Base-by-base conservation (phyloP, 2,329 filamentous ascomycete species). In the Incumbomyces delicatus region DNA sequence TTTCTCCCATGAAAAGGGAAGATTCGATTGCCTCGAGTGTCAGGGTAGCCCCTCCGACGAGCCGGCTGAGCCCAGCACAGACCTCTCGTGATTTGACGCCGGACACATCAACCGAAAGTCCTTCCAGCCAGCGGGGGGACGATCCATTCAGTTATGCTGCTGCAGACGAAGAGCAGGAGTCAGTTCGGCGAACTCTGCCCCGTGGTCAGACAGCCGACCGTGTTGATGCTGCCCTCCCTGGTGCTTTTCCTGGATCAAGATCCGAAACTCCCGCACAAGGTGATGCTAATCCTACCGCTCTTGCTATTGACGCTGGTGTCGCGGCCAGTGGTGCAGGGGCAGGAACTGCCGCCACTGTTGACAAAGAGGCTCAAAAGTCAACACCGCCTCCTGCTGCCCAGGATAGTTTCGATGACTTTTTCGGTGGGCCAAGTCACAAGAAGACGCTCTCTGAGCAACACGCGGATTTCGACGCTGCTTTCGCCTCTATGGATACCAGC, bases 21-120 rank as follows among this genome's bases (percentile, higher is more conserved):
- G 81, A 85, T 50, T 87, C 85, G 2, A 68, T 85, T 45, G 82
- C 79, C 47, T 88, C 86, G 16, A 92, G 87, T 13, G 81, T 85
- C 22, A 84, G 84, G 63, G 83, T 83, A 6, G 86, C 85, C 18
- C 83, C 84, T 17, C 81, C 87, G 35, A 77, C 77, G 40, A 79
- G 84, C 66, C 67, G 81, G 61, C 71, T 77, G 61, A 80, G 78
- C 43, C 65, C 60, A 29, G 58, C 63, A 43, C 77, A 78, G 41
- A 65, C 68, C 22, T 69, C 66, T 5, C 65, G 62, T n/a, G 44
- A 60, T 44, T 66, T 67, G 42, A 71, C 72, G 7, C 69, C 69
- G 3, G 45, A 47, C 10, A 68, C 58, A 17, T 64, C 63, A 36
- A 65, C 57, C 42, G 62, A 62, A 29, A 57, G 50, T 53, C 56